These are phyloP conservation scores for Dacryopinax spathularia DNA, from an alignment of 768 basidiomycete genomes.

Conservation along the genomic window DNA sequence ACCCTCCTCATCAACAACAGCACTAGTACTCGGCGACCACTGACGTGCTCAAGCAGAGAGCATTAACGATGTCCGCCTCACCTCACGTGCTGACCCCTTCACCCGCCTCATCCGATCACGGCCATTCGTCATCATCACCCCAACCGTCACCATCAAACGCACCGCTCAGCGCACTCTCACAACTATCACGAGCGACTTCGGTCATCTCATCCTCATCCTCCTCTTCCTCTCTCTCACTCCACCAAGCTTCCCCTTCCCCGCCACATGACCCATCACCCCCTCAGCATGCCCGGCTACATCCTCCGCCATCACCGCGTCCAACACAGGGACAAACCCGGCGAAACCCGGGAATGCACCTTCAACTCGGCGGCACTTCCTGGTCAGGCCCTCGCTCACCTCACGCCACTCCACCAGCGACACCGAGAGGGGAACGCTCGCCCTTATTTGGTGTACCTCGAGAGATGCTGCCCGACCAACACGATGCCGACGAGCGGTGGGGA, in stretches of 20 bases:
- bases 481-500: not conserved
- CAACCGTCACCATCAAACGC: constrained; percentile 5
- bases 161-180: constrained; percentile 31
- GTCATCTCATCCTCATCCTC: constrained; percentile 53
- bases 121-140: constrained; percentile 4
- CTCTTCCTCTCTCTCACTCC: constrained; percentile 34
- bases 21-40: too few species aligned
- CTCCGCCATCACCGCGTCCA: constrained; percentile 18
- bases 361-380: too few species aligned
- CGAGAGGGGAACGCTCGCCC: not conserved
- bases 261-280: too few species aligned
- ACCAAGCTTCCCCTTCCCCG: constrained; percentile 31
- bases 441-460: not conserved
- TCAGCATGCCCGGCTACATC: too few species aligned
- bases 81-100: not conserved
- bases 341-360: constrained; percentile 20
- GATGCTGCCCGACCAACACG: not conserved
- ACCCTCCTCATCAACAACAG: too few species aligned
- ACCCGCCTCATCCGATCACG: not conserved
- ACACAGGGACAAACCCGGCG: constrained; percentile 27
- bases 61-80: not conserved
- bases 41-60: too few species aligned
- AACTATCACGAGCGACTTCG: constrained; percentile 61
- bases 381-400: not conserved
- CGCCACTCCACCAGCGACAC: not conserved